phyloP scores from a whole-genome alignment of 2,329 filamentous ascomycete species.

The Intubia oerlemansii region DNA sequence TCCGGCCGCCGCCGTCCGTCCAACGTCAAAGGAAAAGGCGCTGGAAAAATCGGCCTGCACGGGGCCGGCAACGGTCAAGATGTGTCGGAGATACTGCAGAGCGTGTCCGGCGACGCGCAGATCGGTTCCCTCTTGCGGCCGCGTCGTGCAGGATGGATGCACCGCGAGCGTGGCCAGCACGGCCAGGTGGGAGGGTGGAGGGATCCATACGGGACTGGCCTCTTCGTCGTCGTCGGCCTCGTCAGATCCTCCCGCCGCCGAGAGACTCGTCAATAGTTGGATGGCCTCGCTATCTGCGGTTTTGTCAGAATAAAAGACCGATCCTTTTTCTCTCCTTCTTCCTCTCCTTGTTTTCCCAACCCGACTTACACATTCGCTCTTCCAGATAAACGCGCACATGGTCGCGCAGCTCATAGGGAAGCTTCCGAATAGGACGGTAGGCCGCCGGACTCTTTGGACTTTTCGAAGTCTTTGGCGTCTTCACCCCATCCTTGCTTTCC shows the following conservation, averaged over 20 bases:
- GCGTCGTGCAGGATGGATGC: constrained; percentile 60
- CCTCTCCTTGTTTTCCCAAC: neutral
- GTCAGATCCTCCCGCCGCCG: constrained; percentile 27
- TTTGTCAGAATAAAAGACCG: neutral
- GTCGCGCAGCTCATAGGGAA: constrained; percentile 42
- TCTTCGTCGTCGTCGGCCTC: constrained; percentile 1
- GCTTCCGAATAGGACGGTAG: constrained; percentile 30
- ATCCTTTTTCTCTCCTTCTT: too few relatives aligned
- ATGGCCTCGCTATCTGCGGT: constrained; percentile 32
- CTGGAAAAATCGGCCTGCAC: constrained; percentile 45
- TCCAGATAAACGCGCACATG: constrained; percentile 55
- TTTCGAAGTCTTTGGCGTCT: too few relatives aligned
- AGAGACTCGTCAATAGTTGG: constrained; percentile 39
- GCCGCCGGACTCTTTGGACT: too few relatives aligned
- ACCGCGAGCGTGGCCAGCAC: constrained; percentile 65
- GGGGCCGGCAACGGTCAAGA: constrained; percentile 44
- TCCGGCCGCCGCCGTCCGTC: neutral
- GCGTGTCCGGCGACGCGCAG: constrained; percentile 43
- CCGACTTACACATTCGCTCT: constrained; percentile 33
- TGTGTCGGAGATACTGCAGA: constrained; percentile 45
- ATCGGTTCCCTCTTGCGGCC: constrained; percentile 38
- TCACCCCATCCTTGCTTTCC: too few relatives aligned
- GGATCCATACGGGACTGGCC: constrained; percentile 30
- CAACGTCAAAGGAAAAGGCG: constrained; percentile 54
- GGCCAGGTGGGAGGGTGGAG: constrained; percentile 52